phyloP scores from a whole-genome alignment of 495 filamentous ascomycete genomes.

The Penicillium steckii region DNA sequence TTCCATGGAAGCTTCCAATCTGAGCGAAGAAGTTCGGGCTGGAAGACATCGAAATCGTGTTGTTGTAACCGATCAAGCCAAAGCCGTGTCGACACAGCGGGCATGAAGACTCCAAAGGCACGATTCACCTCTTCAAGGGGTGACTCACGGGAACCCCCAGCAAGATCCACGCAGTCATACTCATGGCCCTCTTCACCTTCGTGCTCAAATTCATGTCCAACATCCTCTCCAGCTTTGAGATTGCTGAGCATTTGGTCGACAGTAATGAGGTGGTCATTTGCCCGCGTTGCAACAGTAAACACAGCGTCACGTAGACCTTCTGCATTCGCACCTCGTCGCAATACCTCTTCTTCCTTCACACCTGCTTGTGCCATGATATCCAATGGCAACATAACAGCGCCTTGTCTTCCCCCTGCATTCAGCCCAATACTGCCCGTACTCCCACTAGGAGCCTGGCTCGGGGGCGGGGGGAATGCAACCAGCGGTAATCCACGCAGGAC shows the following conservation, averaged over 20 bases:
- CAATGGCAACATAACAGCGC: conserved; percentile 74
- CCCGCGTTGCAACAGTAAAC: conserved; percentile 86
- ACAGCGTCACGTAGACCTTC: conserved; percentile 82
- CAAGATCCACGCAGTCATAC: conserved; percentile 39
- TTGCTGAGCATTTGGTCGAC: conserved; percentile 87
- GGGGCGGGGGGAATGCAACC: conserved; percentile 73
- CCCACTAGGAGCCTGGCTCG: conserved; percentile 50
- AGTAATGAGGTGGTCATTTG: conserved; percentile 93
- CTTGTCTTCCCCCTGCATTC: conserved; percentile 47
- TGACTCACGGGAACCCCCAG: conserved; percentile 30
- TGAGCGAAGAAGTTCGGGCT: conserved; percentile 57
- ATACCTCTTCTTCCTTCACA: conserved; percentile 83
- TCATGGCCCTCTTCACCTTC: conserved; percentile 73
- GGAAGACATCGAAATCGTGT: conserved; percentile 80
- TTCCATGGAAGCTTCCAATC: conserved; percentile 91
- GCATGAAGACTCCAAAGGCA: conserved; percentile 77
- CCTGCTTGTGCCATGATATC: conserved; percentile 83
- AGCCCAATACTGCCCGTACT: conserved; percentile 15
- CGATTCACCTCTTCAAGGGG: conserved; percentile 57
- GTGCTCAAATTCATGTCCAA: conserved; percentile 85
- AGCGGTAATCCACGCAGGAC: conserved; percentile 81
- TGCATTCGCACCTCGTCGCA: conserved; percentile 73
- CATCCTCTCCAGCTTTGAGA: conserved; percentile 65
- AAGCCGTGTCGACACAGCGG: conserved; percentile 69
- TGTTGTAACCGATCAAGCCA: conserved; percentile 78